Base-by-base conservation (phyloP, 225 moss, liverwort and hornwort genomes). In the Pseudoscleropodium purum region DNA sequence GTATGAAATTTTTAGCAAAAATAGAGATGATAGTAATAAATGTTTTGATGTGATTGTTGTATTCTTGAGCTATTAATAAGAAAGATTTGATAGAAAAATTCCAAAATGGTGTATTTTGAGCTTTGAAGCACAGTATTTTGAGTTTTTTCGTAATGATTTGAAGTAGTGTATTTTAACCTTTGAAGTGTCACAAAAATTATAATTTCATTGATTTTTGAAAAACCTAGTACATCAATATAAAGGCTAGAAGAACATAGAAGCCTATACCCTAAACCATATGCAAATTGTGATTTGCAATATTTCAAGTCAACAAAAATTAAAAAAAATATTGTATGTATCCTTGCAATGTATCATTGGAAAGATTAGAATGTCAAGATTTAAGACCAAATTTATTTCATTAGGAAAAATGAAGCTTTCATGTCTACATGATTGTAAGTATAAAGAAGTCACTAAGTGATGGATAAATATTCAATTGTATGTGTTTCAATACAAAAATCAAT, bases 181-280 rank as follows among this genome's bases (percentile, higher is more conserved):
- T 0, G 4, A 72, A 15, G 9, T 41, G 3, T 72, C 2, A 26
- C 15, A 73, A 43, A 27, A 72, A 43, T 27, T 41, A 72, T 1
- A 41, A 41, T 72, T 26, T 39, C 5, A 43, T 17, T 2, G 43
- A 27, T 27, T 43, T 27, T 27, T 9, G 17, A 3, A 27, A 43
- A 73, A 69, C 27, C 5, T 45, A 43, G 3, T 45, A 9, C 3
- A 29, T 10, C 15, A 45, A 9, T 7, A 51, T 10, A 51, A 51
- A 13, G 11, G 5, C 15, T 27, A 43, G 5, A 26, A 0, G 41
- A 26, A 72, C 25, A 1, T 72, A 17, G 29, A 43, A 73, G 3
- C 10, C 16, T 43, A 16, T 3, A 29, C 0, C 29, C 29, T 10
- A 43, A 43, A 16, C 4, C 2, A 1, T 16, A 29, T 73, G 1